phyloP scores from a whole-genome alignment of 2,329 filamentous ascomycete species.

The Colletotrichum australisinense region DNA sequence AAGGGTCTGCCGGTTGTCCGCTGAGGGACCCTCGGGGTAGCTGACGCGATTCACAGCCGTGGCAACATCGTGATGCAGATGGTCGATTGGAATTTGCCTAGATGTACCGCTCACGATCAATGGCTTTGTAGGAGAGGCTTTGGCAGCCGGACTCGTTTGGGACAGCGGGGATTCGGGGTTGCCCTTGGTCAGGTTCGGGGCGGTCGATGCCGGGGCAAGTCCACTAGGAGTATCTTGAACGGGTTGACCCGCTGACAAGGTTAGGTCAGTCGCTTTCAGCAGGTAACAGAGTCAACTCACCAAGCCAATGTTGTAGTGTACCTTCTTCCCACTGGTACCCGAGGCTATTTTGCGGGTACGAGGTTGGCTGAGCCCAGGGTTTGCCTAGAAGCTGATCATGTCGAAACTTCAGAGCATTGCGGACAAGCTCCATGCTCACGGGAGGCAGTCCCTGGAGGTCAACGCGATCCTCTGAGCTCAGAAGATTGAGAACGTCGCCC shows the following conservation, averaged over 20 bases:
- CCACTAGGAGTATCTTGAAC: conserved; percentile 14
- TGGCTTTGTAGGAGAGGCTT: neutral
- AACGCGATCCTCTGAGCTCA: conserved; percentile 42
- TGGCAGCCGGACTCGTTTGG: neutral
- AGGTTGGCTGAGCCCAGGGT: neutral
- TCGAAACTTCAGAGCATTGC: conserved; percentile 47
- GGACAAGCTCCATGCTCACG: conserved; percentile 44
- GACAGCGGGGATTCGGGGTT: neutral
- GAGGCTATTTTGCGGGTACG: conserved; percentile 39
- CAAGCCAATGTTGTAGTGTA: conserved; percentile 50
- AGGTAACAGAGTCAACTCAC: conserved; percentile 41
- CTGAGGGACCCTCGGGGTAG: neutral
- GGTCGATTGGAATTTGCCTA: neutral
- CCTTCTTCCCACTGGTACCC: conserved; percentile 40
- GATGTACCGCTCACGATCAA: conserved; percentile 10
- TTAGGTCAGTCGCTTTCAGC: neutral
- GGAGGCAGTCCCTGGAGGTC: conserved; percentile 44
- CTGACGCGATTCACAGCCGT: neutral
- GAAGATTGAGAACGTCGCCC: conserved; percentile 42
- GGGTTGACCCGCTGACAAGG: conserved; percentile 4
- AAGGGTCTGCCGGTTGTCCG: neutral
- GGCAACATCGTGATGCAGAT: neutral
- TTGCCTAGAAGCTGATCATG: conserved; percentile 39
- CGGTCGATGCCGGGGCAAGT: neutral
- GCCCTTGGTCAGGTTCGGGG: neutral